These are phyloP conservation scores for Yarrowia hollandica DNA, from an alignment of 805 yeast genomes.

Conservation along the genomic window DNA sequence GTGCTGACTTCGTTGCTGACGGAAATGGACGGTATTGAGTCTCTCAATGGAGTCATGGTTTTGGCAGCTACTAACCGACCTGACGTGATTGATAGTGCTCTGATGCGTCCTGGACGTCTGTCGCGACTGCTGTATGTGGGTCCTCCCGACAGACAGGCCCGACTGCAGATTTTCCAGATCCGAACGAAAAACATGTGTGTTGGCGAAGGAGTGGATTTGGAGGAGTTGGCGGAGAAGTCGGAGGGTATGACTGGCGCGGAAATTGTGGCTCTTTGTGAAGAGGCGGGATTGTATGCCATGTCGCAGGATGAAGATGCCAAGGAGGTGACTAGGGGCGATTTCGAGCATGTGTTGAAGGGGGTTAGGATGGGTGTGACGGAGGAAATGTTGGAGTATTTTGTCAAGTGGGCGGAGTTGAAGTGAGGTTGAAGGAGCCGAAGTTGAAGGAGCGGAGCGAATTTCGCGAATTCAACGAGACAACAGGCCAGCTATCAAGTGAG, in stretches of 20 bases:
- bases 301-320: conserved; percentile 62
- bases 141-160: conserved; percentile 84
- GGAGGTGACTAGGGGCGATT: conserved; percentile 44
- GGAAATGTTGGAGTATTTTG: conserved; percentile 80
- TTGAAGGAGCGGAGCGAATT: too few relatives aligned
- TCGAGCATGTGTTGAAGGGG: conserved; percentile 64
- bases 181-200: conserved; percentile 66
- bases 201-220: conserved; percentile 51
- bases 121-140: conserved; percentile 91
- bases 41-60: conserved; percentile 85
- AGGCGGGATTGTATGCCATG: conserved; percentile 92
- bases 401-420: conserved; percentile 45
- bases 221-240: conserved; percentile 58
- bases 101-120: conserved; percentile 91
- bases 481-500: too few relatives aligned
- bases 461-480: too few relatives aligned
- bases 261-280: conserved; percentile 86
- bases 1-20: conserved; percentile 88
- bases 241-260: conserved; percentile 98
- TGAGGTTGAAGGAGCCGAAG: too few relatives aligned
- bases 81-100: conserved; percentile 86
- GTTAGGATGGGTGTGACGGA: conserved; percentile 77
- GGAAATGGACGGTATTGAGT: conserved; percentile 97
- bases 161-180: conserved; percentile 73
- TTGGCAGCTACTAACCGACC: conserved; percentile 98